A percentile compares a stretch with the other conserved stretches of the same genome.
These are phyloP conservation scores for Lactarius hengduanensis DNA, from an alignment of 768 basidiomycete genomes.

Conservation along the genomic window DNA sequence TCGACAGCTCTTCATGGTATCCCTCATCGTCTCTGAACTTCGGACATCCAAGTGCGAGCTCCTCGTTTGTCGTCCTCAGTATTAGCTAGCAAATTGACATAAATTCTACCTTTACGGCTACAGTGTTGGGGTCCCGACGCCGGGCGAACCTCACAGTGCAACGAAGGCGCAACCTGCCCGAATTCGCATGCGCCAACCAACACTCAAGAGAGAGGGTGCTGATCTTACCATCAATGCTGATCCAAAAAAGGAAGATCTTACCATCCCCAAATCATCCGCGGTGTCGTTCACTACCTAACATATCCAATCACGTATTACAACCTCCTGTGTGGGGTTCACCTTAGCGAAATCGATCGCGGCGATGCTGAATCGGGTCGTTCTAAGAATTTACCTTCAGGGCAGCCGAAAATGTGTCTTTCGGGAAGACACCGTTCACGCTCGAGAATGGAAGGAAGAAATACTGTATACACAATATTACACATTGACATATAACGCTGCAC, in stretches of 20 bases:
- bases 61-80: not conserved
- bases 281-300: not conserved
- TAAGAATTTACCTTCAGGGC: not conserved
- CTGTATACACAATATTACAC: not conserved
- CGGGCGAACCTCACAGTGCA: not conserved
- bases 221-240: not conserved
- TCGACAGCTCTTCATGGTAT: not conserved
- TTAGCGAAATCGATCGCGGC: not conserved
- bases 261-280: not conserved
- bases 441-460: not conserved
- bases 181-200: not conserved
- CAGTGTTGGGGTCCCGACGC: not conserved
- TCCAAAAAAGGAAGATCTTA: not conserved
- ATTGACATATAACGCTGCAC: slow-evolving; percentile 11
- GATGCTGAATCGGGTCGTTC: not conserved
- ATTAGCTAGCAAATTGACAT: not conserved
- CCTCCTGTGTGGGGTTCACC: not conserved
- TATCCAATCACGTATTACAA: not conserved
- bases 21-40: not conserved
- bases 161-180: not conserved
- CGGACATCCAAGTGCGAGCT: not conserved
- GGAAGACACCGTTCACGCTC: not conserved
- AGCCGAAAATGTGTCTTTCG: not conserved
- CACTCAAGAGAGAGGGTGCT: not conserved
- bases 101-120: not conserved